Base-by-base conservation (phyloP, 805 yeast genomes). In the Schizosaccharomyces japonicus region DNA sequence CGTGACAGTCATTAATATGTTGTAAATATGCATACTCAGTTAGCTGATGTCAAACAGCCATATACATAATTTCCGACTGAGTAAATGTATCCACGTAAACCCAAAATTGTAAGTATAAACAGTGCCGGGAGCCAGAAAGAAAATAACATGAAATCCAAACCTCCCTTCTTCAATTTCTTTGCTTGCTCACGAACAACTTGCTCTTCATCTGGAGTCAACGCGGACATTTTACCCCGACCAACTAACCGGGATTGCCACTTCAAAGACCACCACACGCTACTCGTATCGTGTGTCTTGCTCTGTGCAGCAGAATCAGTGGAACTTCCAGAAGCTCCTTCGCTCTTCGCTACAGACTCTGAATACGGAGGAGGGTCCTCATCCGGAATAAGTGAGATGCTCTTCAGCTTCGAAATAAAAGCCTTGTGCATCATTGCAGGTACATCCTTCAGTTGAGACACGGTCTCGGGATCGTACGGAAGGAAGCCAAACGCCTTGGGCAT, bases 111-210 rank as follows among this genome's bases (percentile, higher is more conserved):
- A 25, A 36, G 23, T 6, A 36, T n/a, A 17, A 36, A 23, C n/a
- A 36, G 42, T 3, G 42, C 42, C 17, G 42, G 42, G 13, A 36
- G 26, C 42, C 42, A 36, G 23, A 36, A 36, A 36, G 42, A 36
- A n/a, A 36, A 36, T 15, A 36, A 27, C 42, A 36, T 36, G 2
- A 36, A 36, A 23, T 36, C 42, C 42, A 36, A 6, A 19, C 42
- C 42, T 19, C 27, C 42, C 23, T 36, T 36, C 13, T 36, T 36
- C 13, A 36, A 3, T 21, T 25, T 36, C 23, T 36, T 36, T 36
- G 42, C 42, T 23, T 36, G 42, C 42, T 36, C 42, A 13, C 23
- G 42, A 8, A 36, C 23, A n/a, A 27, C 42, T 36, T 23, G 17
- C 13, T 25, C 23, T 36, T 36, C 42, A 19, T 36, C 42, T n/a